Evolutionary conservation across 306 rosid species (phyloP).

Genomic region (Pachyrhizus erosus): DNA sequence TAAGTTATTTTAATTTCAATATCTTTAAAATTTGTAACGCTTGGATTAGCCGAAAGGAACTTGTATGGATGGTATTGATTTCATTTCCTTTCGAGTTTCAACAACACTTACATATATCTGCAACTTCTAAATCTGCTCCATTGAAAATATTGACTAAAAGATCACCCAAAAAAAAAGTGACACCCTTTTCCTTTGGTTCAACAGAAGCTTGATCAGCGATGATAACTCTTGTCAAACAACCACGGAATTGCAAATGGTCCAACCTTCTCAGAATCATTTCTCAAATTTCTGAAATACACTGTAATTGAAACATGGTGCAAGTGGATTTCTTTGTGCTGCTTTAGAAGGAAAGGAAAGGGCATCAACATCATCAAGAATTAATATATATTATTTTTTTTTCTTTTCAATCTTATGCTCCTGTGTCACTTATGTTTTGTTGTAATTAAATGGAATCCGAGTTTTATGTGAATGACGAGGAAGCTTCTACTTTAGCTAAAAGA

Average conservation of each 20-base stretch:
- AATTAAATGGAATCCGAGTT: slow-evolving; percentile 53
- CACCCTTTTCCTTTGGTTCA: slow-evolving; percentile 25
- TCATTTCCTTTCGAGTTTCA: slow-evolving; percentile 7
- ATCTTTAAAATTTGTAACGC: too few relatives aligned
- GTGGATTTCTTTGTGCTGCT: slow-evolving; percentile 40
- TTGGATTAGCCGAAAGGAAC: slow-evolving; percentile 1
- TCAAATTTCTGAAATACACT: slow-evolving; percentile 55
- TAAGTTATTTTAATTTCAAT: too few relatives aligned
- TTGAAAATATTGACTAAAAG: neutral
- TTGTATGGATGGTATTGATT: neutral
- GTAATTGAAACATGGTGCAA: neutral
- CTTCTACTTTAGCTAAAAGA: slow-evolving; percentile 41
- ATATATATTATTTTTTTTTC: neutral
- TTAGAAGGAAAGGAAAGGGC: slow-evolving; percentile 49
- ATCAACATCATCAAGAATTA: slow-evolving; percentile 12
- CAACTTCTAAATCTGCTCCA: slow-evolving; percentile 1
- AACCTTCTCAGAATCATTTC: slow-evolving; percentile 70
- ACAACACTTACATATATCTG: neutral
- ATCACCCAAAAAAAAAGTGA: neutral
- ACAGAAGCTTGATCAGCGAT: slow-evolving; percentile 69
- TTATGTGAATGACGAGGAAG: slow-evolving; percentile 46
- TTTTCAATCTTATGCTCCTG: slow-evolving; percentile 8
- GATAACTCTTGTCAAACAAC: slow-evolving; percentile 85
- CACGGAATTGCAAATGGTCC: slow-evolving; percentile 83
- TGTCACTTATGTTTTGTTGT: slow-evolving; percentile 43